Percentiles rank a stretch among this genome's conserved stretches.
phyloP scores from a whole-genome alignment of 2,329 filamentous ascomycete species.

The Basipetospora chlamydospora region DNA sequence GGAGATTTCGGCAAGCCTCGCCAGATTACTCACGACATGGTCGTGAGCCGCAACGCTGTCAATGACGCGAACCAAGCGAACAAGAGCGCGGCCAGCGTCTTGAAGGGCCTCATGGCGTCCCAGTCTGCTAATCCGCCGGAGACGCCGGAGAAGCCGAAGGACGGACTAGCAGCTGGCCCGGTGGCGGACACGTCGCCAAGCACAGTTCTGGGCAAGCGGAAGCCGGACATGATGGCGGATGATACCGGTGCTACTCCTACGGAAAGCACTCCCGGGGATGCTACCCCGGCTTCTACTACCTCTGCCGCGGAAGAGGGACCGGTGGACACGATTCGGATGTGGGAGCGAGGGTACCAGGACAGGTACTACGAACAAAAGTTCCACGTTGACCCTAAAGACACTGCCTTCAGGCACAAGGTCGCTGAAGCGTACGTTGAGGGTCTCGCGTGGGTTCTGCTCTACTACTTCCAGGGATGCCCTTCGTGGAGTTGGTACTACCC shows the following conservation, averaged over 20 bases:
- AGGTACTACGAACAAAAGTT: constrained; percentile 98
- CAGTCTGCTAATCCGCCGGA: neutral
- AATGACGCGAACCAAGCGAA: constrained; percentile 68
- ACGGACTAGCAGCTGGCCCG: no score
- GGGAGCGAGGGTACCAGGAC: constrained; percentile 91
- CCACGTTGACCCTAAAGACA: constrained; percentile 62
- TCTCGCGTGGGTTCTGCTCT: constrained; percentile 84
- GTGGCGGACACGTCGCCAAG: neutral
- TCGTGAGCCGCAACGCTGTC: constrained; percentile 57
- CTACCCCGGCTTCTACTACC: constrained; percentile 24
- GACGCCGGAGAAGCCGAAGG: no score
- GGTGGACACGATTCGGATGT: constrained; percentile 72
- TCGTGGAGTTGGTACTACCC: constrained; percentile 99
- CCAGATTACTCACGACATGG: constrained; percentile 71
- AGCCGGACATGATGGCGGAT: constrained; percentile 56
- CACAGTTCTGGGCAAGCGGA: constrained; percentile 54
- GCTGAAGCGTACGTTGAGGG: constrained; percentile 88
- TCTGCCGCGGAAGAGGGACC: constrained; percentile 41
- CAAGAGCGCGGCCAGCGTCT: constrained; percentile 79
- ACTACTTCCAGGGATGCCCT: constrained; percentile 96
- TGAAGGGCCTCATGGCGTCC: constrained; percentile 57
- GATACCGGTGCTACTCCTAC: constrained; percentile 46
- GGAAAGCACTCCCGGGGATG: constrained; percentile 37
- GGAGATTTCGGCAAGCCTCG: constrained; percentile 37
- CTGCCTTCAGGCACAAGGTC: constrained; percentile 78